Evolutionary conservation across 176 grass and related monocot genomes (phyloP).

Genomic region (Rhynchospora pubera): DNA sequence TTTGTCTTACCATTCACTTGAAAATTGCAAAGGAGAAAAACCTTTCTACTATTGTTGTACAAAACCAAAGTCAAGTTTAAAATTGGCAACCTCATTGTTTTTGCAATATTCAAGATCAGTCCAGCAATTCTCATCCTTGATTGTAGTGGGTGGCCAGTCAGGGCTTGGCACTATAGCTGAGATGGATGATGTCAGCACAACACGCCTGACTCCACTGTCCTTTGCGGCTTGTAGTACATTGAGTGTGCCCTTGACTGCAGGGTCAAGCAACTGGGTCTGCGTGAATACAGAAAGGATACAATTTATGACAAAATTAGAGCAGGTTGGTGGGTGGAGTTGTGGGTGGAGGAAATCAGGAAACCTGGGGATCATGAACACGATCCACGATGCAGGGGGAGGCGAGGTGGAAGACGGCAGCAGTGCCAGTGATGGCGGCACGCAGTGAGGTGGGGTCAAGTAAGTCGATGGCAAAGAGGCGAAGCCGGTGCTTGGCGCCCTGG

Average conservation of each 20-base stretch:
- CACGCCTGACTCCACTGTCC: conserved; percentile 47
- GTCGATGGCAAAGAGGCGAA: conserved; percentile 60
- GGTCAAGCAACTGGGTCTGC: conserved; percentile 62
- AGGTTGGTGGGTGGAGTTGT: not conserved
- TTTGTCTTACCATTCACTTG: not conserved
- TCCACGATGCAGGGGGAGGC: conserved; percentile 70
- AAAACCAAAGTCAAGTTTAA: conserved; percentile 1
- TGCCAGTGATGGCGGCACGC: conserved; percentile 35
- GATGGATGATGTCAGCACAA: conserved; percentile 71
- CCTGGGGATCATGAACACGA: conserved; percentile 69
- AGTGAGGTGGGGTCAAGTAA: conserved; percentile 57
- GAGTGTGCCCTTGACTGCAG: conserved; percentile 69
- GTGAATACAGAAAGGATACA: not conserved
- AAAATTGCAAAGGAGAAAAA: not conserved
- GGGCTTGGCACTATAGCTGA: conserved; percentile 50
- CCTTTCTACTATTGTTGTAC: not conserved
- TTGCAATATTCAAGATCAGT: conserved; percentile 74
- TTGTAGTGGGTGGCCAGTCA: conserved; percentile 49
- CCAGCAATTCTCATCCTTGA: conserved; percentile 71
- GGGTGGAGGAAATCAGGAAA: not conserved
- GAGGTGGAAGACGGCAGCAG: conserved; percentile 72
- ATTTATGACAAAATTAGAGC: not conserved
- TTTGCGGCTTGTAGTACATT: conserved; percentile 69
- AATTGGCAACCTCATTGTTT: conserved; percentile 47
- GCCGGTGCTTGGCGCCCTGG: conserved; percentile 31